Evolutionary conservation across 2,329 filamentous ascomycete genomes (phyloP), one percentile per base, ranked within the genome.

Genomic region (Phialophora expanda): DNA sequence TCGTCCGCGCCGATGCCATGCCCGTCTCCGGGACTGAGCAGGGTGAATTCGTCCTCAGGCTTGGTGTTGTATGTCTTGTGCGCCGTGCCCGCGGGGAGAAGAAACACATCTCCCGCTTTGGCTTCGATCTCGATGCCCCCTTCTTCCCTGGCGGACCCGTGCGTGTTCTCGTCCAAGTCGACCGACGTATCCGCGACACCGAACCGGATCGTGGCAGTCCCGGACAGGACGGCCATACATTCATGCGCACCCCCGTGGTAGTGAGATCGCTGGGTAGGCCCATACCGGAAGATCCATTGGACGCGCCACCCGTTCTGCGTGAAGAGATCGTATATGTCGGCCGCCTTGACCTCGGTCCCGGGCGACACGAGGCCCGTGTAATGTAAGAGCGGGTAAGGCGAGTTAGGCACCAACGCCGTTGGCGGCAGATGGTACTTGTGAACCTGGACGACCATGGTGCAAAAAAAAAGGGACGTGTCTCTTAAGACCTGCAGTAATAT

Each of bases 211-310:
- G 76, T 82, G 0, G 83, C 85, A 0, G 75, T 76, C 1, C 84
- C 85, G 0, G 82, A 82, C 0, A 86, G 76, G 0, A 87, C 84
- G 22, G 78, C 80, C 83, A 87, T 86, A 72, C 80, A 82, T 75
- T 88, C 86, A 70, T 88, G 86, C 0, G 82, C 80, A 5, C 74
- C 71, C 2, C 82, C 83, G 73, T 88, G 86, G 70, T 86, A 88
- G 74, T 88, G 86, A 0, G 85, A 84, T 11, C 72, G 56, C 63
- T 87, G 85, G 0, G 84, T 85, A 4, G 76, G 74, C 0, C 84
- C 82, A 73, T 88, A 88, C 44, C 85, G 81, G 66, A 81, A 83
- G 56, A 87, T 82, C 85, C 85, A 87, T 65, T 84, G 80, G 0
- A 80, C 78, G 30, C 81, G 71, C 85, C 85, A 87, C 30, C 76